A percentile compares a stretch with the other conserved stretches of the same genome.
Conservation (phyloP, 2,329 filamentous ascomycete genomes). For the Penicillium polonicum region DNA sequence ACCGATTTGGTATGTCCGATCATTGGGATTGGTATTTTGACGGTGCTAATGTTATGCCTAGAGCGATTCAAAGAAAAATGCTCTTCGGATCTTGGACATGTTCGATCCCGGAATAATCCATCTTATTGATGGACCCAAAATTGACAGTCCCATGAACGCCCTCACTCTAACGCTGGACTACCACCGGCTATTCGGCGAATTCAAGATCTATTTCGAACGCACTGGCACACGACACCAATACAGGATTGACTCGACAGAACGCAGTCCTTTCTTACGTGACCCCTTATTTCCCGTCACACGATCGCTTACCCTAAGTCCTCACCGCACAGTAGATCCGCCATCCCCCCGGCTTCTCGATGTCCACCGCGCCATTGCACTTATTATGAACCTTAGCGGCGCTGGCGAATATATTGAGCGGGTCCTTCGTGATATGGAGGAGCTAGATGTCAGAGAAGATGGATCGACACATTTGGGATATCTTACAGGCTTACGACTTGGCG, state of each 20-base stretch:
- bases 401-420: constrained; percentile 24
- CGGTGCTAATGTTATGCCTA: neutral
- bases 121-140: neutral
- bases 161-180: neutral
- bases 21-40: neutral
- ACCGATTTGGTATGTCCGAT: neutral
- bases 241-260: constrained; percentile 21
- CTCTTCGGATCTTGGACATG: neutral
- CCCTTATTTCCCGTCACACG: constrained; percentile 23
- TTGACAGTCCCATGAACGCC: neutral
- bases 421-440: constrained; percentile 27
- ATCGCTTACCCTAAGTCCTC: constrained; percentile 24
- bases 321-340: constrained; percentile 35
- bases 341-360: constrained; percentile 27
- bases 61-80: neutral
- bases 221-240: constrained; percentile 16
- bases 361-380: constrained; percentile 30
- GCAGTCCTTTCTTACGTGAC: constrained; percentile 18
- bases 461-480: constrained; percentile 4
- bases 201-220: neutral
- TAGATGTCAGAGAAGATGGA: neutral
- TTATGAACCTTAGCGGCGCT: constrained; percentile 27
- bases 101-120: neutral
- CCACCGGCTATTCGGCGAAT: neutral
- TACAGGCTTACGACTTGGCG: constrained; percentile 6